Percentiles rank a stretch among this genome's conserved stretches.
These are phyloP conservation scores for Camellia lanceoleosa DNA, from an alignment of 148 eudicot species.

Conservation along the genomic window DNA sequence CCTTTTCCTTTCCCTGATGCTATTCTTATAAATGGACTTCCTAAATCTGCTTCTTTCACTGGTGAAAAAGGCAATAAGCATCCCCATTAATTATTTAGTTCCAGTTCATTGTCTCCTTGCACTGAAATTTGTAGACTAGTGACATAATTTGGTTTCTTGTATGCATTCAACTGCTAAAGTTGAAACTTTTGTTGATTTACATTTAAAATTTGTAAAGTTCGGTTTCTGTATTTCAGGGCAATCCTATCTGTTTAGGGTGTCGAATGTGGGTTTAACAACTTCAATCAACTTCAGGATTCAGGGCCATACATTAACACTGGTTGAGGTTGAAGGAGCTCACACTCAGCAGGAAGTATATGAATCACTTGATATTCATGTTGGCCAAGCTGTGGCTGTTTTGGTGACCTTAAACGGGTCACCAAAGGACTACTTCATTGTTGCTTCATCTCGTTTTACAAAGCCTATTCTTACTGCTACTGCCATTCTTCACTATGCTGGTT, in stretches of 20 bases:
- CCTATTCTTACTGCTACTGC: constrained; percentile 46
- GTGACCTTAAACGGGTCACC: constrained; percentile 37
- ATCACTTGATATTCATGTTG: constrained; percentile 74
- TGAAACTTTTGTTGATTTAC: not conserved
- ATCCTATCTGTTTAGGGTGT: constrained; percentile 65
- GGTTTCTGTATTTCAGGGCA: constrained; percentile 33
- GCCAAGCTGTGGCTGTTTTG: constrained; percentile 70
- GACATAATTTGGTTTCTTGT: not conserved
- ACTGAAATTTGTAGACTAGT: not conserved
- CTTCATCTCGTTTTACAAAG: constrained; percentile 66
- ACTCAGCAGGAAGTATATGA: constrained; percentile 65
- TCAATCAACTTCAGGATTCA: constrained; percentile 81
- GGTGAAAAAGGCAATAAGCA: constrained; percentile 44
- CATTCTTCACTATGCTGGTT: constrained; percentile 50
- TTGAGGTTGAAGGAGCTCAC: constrained; percentile 83
- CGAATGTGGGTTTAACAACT: constrained; percentile 59
- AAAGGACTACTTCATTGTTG: constrained; percentile 69
- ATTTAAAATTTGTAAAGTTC: not conserved
- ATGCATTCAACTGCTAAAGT: not conserved
- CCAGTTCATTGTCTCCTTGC: not conserved
- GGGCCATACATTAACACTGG: constrained; percentile 54
- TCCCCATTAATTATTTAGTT: not conserved
- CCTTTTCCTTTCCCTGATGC: constrained; percentile 58
- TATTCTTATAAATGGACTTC: constrained; percentile 67
- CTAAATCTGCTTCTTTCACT: constrained; percentile 28